phyloP scores from a whole-genome alignment of 768 basidiomycete species.

The Crucibulum laeve region DNA sequence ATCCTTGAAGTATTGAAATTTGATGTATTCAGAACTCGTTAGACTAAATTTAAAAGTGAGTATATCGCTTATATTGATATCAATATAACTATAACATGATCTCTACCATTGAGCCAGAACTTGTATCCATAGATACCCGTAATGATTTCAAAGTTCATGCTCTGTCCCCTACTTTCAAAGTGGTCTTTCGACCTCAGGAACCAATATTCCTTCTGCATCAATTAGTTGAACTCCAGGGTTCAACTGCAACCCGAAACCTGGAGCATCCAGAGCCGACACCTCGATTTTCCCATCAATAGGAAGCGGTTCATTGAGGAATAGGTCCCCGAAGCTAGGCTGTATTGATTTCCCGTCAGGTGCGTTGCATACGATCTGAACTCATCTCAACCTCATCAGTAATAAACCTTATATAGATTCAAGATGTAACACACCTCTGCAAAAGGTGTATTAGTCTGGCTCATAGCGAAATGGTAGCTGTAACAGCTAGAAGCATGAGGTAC shows the following conservation, averaged over 20 bases:
- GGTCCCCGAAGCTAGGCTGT: constrained; percentile 23
- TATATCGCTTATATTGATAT: no score
- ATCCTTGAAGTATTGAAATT: no score
- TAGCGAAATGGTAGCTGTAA: constrained; percentile 42
- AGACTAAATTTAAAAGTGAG: no score
- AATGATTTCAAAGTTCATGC: constrained; percentile 2
- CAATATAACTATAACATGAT: no score
- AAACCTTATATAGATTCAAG: neutral
- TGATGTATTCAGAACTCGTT: no score
- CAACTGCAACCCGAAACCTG: constrained; percentile 35
- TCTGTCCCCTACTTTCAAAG: neutral
- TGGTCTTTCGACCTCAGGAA: neutral
- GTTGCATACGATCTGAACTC: constrained; percentile 7
- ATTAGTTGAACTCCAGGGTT: constrained; percentile 20
- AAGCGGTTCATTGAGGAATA: constrained; percentile 36
- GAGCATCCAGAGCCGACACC: constrained; percentile 22
- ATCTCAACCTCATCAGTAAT: neutral
- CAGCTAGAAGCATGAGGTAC: constrained; percentile 43
- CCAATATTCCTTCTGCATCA: neutral
- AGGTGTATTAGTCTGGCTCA: constrained; percentile 27
- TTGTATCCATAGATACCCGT: no score
- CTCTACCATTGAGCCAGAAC: no score
- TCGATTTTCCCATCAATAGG: constrained; percentile 31
- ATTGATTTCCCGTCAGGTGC: constrained; percentile 8
- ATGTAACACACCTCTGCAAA: constrained; percentile 6